Evolutionary conservation across 371 early-diverging fungal species (phyloP).

Genomic region (Mortierella sp.): DNA sequence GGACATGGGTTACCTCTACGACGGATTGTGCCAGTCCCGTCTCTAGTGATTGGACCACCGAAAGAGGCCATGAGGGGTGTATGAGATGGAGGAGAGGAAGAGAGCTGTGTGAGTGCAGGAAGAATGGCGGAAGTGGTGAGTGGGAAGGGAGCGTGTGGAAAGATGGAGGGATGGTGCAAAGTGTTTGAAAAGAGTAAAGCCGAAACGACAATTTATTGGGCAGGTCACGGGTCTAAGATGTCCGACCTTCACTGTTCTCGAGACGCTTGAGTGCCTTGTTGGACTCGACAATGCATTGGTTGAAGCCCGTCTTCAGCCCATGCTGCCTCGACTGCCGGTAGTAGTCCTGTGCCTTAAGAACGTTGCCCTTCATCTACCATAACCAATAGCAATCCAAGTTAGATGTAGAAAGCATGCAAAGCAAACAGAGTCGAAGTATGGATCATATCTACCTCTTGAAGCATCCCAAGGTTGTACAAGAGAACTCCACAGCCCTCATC

Average conservation of each 20-base stretch:
- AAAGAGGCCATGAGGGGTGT: slow-evolving; percentile 30
- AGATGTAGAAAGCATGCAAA: not conserved
- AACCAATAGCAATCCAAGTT: not conserved
- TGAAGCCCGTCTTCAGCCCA: slow-evolving; percentile 49
- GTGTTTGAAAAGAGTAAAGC: not conserved
- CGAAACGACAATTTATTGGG: no score
- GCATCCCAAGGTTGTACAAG: slow-evolving; percentile 70
- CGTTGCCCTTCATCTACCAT: slow-evolving; percentile 48
- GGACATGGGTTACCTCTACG: slow-evolving; percentile 33
- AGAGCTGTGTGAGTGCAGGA: not conserved
- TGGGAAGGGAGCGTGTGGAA: not conserved
- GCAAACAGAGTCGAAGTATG: not conserved
- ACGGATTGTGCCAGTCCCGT: slow-evolving; percentile 49
- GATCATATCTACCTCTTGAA: slow-evolving; percentile 58
- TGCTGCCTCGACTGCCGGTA: slow-evolving; percentile 50
- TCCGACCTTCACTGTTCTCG: no score
- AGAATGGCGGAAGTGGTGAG: no score
- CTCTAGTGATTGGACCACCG: slow-evolving; percentile 48
- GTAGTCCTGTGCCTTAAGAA: slow-evolving; percentile 45
- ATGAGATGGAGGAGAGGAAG: not conserved
- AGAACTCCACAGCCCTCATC: slow-evolving; percentile 70
- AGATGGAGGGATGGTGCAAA: not conserved
- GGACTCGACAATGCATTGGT: slow-evolving; percentile 50
- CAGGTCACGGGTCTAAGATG: no score
- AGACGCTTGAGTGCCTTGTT: slow-evolving; percentile 54